Base-by-base conservation (phyloP, 2,329 filamentous ascomycete species). In the Ophiocordyceps robertsii region DNA sequence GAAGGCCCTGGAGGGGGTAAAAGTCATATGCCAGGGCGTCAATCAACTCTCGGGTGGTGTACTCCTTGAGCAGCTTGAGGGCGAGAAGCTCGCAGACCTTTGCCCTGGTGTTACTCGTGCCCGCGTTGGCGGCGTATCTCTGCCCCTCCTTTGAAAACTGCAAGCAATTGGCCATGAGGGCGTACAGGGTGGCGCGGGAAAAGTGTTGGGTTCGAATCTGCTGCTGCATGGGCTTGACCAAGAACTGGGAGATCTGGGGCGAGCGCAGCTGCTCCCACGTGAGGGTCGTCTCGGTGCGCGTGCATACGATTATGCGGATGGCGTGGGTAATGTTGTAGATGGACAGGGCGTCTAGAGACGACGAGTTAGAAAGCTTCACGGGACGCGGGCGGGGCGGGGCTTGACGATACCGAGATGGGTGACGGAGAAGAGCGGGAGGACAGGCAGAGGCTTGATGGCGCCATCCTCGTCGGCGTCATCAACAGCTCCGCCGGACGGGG, bases 21-120 rank as follows among this genome's bases (percentile, higher is more conserved):
- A 95, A 95, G 59, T 95, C 90, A 62, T 95, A 95, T 24, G 87
- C 93, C 35, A 96, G 69, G 4, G 87, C 88, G 66, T 96, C 90
- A 51, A 95, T 94, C 51, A 96, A 72, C 62, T 95, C 89, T 45
- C 88, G 72, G 0, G 86, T 94, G 17, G 76, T 80, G 63, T 89
- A 95, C 57, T 96, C 90, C 64, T 86, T 90, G 49, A 96, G 67
- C 47, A 95, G 60, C 59, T 93, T 86, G 60, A 95, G 85, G 13
- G 89, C 87, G 38, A 96, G 69, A 45, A 96, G 72, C 66, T 96
- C 89, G 64, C 88, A 93, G 39, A 95, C 81, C 66, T 89, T 78
- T 37, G 88, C 86, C 51, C 90, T 76, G 9, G 90, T 95, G 51
- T 76, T 81, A 62, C 82, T 90, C 14, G 80, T 84, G 32, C 88